Evolutionary conservation across 208 protist genomes (phyloP).

Genomic region (Leishmania turanica): DNA sequence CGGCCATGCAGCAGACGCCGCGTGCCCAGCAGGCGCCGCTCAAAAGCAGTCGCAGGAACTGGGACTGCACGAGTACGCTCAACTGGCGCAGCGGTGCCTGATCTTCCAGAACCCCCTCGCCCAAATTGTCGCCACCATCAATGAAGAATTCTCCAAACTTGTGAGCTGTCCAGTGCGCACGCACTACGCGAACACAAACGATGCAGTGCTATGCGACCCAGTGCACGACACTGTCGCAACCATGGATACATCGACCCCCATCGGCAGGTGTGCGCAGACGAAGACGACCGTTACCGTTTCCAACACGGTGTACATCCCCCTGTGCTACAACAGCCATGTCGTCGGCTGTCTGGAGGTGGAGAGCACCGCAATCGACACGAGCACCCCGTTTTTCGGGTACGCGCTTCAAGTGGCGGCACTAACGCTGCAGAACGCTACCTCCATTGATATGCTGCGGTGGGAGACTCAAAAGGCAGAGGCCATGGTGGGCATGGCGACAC

Average conservation of each 20-base stretch:
- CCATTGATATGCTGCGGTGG: constrained; percentile 25
- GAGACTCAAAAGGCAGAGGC: constrained; percentile 66
- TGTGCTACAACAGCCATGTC: constrained; percentile 28
- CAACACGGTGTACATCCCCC: constrained; percentile 47
- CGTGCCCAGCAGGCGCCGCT: background rate
- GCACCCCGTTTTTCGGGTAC: background rate
- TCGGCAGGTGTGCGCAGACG: constrained; percentile 37
- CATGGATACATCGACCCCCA: constrained; percentile 36
- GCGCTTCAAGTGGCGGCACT: constrained; percentile 18
- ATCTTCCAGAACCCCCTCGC: constrained; percentile 11
- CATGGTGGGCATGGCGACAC: constrained; percentile 84
- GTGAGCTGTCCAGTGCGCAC: constrained; percentile 31
- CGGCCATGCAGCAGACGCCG: background rate
- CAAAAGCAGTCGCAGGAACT: background rate
- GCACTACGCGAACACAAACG: constrained; percentile 37
- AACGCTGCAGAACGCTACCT: constrained; percentile 32
- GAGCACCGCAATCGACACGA: constrained; percentile 3
- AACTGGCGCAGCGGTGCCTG: constrained; percentile 28
- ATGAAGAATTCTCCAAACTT: constrained; percentile 33
- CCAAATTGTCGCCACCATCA: constrained; percentile 29
- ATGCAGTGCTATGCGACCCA: constrained; percentile 43
- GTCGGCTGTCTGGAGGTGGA: constrained; percentile 50
- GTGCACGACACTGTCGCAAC: constrained; percentile 36
- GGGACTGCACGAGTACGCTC: background rate
- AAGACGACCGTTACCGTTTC: constrained; percentile 19